Evolutionary conservation across 2,329 filamentous ascomycete species (phyloP), one percentile per base, ranked within the genome.

Genomic region (Hansfordia pulvinata): DNA sequence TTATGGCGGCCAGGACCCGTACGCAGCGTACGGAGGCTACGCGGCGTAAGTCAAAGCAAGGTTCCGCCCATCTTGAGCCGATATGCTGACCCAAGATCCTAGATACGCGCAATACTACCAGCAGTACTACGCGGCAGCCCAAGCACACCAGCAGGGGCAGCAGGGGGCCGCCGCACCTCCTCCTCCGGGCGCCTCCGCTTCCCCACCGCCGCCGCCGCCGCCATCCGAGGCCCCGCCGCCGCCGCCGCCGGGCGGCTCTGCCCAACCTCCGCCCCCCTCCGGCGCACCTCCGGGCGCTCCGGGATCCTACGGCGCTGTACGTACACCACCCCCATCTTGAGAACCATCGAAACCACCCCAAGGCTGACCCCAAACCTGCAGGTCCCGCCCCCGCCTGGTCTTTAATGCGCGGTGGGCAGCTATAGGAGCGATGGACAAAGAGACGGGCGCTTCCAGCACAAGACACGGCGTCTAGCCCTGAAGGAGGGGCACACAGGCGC

Each of bases 11-110:
- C 60, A 69, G 35, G 84, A 94, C 44, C 88, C 86, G 0, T 94
- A 94, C 49, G 84, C 84, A 21, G 75, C 81, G 7, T 94, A 90
- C 41, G 88, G 88, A 35, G 88, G 88, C 29, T 94, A 90, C 52
- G 69, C 76, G 40, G 80, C 78, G 57, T 82, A 66, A 46, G 61
- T 47, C 16, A n/a, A 30, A 28, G 8, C 10, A 18, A 23, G 19
- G 14, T 10, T 20, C 8, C n/a, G 9, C 6, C 8, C 6, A 6
- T 25, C 10, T 17, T 19, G 19, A 24, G n/a, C 7, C 18, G n/a
- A n/a, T n/a, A n/a, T n/a, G n/a, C n/a, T n/a, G n/a, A n/a, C n/a
- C n/a, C n/a, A n/a, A n/a, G n/a, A n/a, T n/a, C n/a, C 21, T 34
- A 69, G 64, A 22, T 76, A 76, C 39, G 58, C 68, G 36, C 76